A percentile compares a stretch with the other conserved stretches of the same genome.
These are phyloP conservation scores for Russula sp. DNA, from an alignment of 768 basidiomycete genomes.

Conservation along the genomic window DNA sequence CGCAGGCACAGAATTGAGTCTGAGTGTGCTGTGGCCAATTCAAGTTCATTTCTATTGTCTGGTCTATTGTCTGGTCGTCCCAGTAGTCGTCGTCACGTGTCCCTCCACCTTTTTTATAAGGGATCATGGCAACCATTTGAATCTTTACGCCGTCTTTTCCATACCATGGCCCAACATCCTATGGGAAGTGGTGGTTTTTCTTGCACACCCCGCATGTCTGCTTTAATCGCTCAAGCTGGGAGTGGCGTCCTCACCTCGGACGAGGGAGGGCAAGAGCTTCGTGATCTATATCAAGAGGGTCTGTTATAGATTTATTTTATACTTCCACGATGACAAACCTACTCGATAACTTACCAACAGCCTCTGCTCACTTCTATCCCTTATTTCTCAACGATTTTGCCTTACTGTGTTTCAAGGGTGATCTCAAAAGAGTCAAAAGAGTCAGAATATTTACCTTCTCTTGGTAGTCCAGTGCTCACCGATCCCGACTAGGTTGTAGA, in stretches of 20 bases:
- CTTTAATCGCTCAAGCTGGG: background rate
- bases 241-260: background rate
- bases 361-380: background rate
- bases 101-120: no score
- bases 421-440: background rate
- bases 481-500: background rate
- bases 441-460: background rate
- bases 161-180: background rate
- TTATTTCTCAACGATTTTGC: background rate
- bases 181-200: background rate
- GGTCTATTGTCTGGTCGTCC: no score
- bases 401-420: background rate
- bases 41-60: no score
- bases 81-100: no score
- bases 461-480: no score
- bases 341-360: background rate
- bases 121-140: no score
- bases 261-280: conserved; percentile 8
- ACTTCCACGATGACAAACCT: background rate
- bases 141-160: background rate
- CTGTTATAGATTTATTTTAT: background rate
- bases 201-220: background rate
- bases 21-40: no score
- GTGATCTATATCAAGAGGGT: background rate
- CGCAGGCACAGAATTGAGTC: no score